These are phyloP conservation scores for Juglanconis oblonga DNA, from an alignment of 2,329 filamentous ascomycete species.

Conservation along the genomic window DNA sequence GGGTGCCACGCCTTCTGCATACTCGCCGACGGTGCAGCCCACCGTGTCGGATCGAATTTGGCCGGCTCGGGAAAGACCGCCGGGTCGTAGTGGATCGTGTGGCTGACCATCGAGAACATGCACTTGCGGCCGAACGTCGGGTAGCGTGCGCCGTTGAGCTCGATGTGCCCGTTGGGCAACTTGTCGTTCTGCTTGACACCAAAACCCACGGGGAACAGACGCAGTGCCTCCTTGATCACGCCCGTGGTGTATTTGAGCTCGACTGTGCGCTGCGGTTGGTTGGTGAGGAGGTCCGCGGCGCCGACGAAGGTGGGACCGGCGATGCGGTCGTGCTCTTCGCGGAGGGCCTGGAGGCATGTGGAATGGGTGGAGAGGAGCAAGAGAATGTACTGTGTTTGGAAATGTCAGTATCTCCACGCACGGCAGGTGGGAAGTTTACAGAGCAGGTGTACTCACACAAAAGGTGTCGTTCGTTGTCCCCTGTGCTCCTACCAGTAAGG, in stretches of 20 bases:
- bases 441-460: background rate
- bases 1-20: background rate
- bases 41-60: background rate
- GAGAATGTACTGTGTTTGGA: background rate
- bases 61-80: background rate
- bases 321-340: background rate
- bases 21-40: background rate
- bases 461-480: background rate
- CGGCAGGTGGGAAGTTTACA: background rate
- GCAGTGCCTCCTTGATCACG: background rate
- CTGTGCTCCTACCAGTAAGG: background rate
- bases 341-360: background rate
- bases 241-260: background rate
- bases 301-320: background rate
- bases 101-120: background rate
- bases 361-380: background rate
- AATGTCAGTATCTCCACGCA: background rate
- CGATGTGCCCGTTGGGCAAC: background rate
- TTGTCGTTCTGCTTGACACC: background rate
- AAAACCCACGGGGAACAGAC: background rate
- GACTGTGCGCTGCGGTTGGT: background rate
- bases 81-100: background rate
- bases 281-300: background rate
- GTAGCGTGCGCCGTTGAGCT: background rate
- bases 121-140: background rate